Evolutionary conservation across 2,329 filamentous ascomycete species (phyloP).

Genomic region (Parastagonospora nodorum): DNA sequence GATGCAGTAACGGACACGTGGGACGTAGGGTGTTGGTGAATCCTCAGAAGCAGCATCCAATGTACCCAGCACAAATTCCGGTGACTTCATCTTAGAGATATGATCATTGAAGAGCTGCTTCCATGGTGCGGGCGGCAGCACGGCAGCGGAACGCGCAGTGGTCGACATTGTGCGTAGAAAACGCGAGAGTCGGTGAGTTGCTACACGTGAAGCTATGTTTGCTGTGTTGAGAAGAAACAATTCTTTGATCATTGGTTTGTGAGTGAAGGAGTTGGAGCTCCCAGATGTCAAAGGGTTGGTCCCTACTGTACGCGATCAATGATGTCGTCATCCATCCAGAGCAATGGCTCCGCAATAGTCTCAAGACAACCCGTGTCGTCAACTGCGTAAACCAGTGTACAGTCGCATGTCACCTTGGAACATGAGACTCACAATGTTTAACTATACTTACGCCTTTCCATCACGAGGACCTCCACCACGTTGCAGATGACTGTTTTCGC

Average conservation of each 20-base stretch:
- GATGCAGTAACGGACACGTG: constrained; percentile 77
- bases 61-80: constrained; percentile 59
- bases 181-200: constrained; percentile 46
- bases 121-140: constrained; percentile 56
- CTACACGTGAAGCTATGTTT: constrained; percentile 47
- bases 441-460: too few species aligned
- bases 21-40: constrained; percentile 49
- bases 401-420: too few species aligned
- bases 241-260: neutral
- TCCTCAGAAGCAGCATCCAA: constrained; percentile 50
- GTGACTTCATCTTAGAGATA: constrained; percentile 54
- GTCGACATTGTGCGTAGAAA: constrained; percentile 53
- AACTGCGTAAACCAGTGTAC: too few species aligned
- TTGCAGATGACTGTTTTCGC: too few species aligned
- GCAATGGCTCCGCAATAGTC: constrained; percentile 7
- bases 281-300: constrained; percentile 1
- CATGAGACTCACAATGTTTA: too few species aligned
- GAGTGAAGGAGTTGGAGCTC: neutral
- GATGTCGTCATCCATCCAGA: constrained; percentile 26
- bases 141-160: constrained; percentile 45
- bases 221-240: constrained; percentile 12
- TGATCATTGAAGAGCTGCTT: constrained; percentile 56
- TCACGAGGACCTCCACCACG: too few species aligned
- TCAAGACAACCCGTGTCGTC: constrained; percentile 5
- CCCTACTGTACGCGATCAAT: constrained; percentile 7